Conservation (phyloP, 176 grass and related monocot species). For the Tillandsia leiboldiana region DNA sequence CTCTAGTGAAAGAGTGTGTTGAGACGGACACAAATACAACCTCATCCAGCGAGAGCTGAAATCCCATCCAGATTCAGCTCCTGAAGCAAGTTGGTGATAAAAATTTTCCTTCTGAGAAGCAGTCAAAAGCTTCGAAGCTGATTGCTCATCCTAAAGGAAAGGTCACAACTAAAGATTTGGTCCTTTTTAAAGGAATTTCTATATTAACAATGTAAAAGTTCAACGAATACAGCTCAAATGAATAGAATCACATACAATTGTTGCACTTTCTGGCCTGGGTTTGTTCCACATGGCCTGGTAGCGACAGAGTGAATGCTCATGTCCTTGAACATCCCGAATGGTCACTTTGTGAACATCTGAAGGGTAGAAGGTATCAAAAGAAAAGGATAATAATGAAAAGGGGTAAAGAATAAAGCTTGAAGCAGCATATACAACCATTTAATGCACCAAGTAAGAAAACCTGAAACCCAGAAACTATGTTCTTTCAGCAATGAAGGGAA, state of each 20-base stretch:
- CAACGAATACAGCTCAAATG: background rate
- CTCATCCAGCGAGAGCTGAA: slow-evolving; percentile 99
- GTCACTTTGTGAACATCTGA: slow-evolving; percentile 72
- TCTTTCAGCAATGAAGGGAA: slow-evolving; percentile 71
- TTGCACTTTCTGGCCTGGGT: slow-evolving; percentile 87
- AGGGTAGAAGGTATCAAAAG: slow-evolving; percentile 6
- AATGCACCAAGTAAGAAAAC: slow-evolving; percentile 24
- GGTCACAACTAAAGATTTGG: background rate
- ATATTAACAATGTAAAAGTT: background rate
- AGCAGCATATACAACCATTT: background rate
- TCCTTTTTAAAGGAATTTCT: background rate
- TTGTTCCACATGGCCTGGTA: slow-evolving; percentile 88
- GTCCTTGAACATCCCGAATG: slow-evolving; percentile 47
- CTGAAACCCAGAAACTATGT: slow-evolving; percentile 95
- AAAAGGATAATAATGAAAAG: slow-evolving; percentile 14
- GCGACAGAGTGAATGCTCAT: slow-evolving; percentile 43
- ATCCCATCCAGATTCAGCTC: slow-evolving; percentile 96
- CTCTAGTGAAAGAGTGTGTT: background rate
- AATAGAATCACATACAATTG: slow-evolving; percentile 36
- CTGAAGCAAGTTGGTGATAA: slow-evolving; percentile 67
- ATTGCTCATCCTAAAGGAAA: slow-evolving; percentile 52
- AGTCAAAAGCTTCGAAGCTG: slow-evolving; percentile 46
- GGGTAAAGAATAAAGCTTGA: slow-evolving; percentile 11
- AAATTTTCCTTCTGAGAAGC: slow-evolving; percentile 47
- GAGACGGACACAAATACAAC: slow-evolving; percentile 21